Percentiles rank a stretch among this genome's conserved stretches.
phyloP scores from a whole-genome alignment of 1,284 basidiomycete species.

The Boletus semigastroideus region DNA sequence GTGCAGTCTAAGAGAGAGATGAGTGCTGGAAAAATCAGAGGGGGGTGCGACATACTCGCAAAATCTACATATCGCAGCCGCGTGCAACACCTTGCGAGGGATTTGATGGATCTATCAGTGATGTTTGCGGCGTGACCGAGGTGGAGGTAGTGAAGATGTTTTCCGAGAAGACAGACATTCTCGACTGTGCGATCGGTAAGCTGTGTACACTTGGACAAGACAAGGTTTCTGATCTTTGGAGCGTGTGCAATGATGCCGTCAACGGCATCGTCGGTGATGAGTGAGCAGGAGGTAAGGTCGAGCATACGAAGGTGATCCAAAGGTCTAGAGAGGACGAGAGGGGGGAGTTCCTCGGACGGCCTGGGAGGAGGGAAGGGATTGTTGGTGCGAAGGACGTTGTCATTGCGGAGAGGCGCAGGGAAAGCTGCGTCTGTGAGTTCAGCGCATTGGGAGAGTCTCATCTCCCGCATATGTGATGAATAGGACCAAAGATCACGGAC shows the following conservation, averaged over 20 bases:
- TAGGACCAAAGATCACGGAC: slow-evolving; percentile 85
- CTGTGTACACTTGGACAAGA: slow-evolving; percentile 86
- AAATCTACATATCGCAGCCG: slow-evolving; percentile 96
- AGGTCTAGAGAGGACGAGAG: slow-evolving; percentile 56
- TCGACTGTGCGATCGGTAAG: slow-evolving; percentile 88
- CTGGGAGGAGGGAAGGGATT: slow-evolving; percentile 51
- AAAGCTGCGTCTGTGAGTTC: slow-evolving; percentile 86
- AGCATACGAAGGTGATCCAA: slow-evolving; percentile 87
- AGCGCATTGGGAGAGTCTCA: slow-evolving; percentile 81
- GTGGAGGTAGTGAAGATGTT: slow-evolving; percentile 93
- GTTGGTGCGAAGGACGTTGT: slow-evolving; percentile 39
- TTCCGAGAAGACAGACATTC: slow-evolving; percentile 85
- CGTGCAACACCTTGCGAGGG: slow-evolving; percentile 85
- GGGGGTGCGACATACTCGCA: slow-evolving; percentile 67
- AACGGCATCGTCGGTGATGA: slow-evolving; percentile 85
- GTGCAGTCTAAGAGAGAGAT: slow-evolving; percentile 65
- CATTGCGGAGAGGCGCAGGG: slow-evolving; percentile 60
- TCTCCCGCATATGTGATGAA: slow-evolving; percentile 84
- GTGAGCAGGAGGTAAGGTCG: slow-evolving; percentile 84
- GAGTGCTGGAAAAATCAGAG: slow-evolving; percentile 2
- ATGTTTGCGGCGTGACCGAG: slow-evolving; percentile 89
- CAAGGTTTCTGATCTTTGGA: slow-evolving; percentile 89
- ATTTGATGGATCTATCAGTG: slow-evolving; percentile 86
- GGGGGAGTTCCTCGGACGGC: slow-evolving; percentile 50
- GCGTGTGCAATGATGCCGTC: slow-evolving; percentile 89